Base-by-base conservation (phyloP, 31 red algal species). In the Porphyra umbilicalis region DNA sequence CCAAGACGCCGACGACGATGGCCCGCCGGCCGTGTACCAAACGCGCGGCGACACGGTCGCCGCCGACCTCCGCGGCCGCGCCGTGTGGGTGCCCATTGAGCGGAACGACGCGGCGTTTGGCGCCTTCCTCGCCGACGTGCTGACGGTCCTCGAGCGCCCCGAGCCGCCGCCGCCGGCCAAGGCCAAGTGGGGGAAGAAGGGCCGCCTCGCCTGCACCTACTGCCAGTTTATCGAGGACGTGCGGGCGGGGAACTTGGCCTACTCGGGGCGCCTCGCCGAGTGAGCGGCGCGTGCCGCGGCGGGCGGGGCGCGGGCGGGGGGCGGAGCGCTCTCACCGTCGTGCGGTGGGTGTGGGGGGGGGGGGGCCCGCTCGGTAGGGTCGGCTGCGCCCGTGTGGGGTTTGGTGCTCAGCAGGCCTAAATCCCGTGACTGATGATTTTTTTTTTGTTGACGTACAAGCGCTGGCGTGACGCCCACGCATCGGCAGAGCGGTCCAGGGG, bases 151-250 rank as follows among this genome's bases (percentile, higher is more conserved):
- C 30, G 67, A 83, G 34, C 34, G 40, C 81, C 77, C 76, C 25
- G 84, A 89, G 81, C 79, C 93, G 75, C 89, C 89, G 30, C 3
- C 85, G 34, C 80, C 81, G 7, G 39, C 76, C 11, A 32, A 40
- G 38, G 29, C 77, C 4, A 29, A n/a, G 16, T 34, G 75, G 57
- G 80, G 35, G 25, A 79, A 79, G 13, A 40, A 76, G 31, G 34
- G 36, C 36, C 78, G 78, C 40, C 79, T 84, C 42, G 81, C 74
- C 13, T 91, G 89, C 75, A 39, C 84, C 25, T 91, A 86, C 38
- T 91, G 89, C 80, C 84, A 91, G 29, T 91, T 81, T 39, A 30
- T 91, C 83, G 76, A 91, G 30, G 79, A 91, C 32, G 83, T 84
- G 39, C 57, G 78, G 14, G 46, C 80, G 36, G 80, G 36, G 18